Evolutionary conservation across 2,329 filamentous ascomycete species (phyloP), one percentile per base, ranked within the genome.

Genomic region (Fusarium temperatum): DNA sequence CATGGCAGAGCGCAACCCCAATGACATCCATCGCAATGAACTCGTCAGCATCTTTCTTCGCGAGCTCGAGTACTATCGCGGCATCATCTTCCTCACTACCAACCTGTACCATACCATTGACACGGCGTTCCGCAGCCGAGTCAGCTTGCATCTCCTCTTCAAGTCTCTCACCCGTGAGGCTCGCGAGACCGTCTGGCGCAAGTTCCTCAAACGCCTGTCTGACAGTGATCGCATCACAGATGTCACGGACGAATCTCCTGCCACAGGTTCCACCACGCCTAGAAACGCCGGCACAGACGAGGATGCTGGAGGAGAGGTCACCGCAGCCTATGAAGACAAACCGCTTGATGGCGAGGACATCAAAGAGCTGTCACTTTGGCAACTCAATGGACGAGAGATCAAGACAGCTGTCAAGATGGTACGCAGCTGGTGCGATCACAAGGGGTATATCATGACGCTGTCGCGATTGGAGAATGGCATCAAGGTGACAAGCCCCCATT

Each of bases 371-470:
- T 78, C 80, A 6, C 76, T 80, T 28, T 85, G 81, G 84, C 78
- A 80, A 65, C 80, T 85, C 63, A 87, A 87, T 53, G 85, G 83
- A 9, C 78, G 84, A 28, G 82, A 85, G 80, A 87, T 86, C 72
- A 87, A 87, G 77, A 85, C 82, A 63, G 83, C 82, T 14, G 80
- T 86, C 74, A 83, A 86, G 78, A 85, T 86, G 85, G 83, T 82
- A 3, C 78, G 79, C 57, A 82, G 78, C 26, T 86, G 84, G 85
- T 87, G 85, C 73, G 79, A 83, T 39, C 79, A 84, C 71, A 86
- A 87, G 78, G 79, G 78, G 13, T 84, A 85, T 54, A 75, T 77
- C 22, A 80, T 87, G 78, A 84, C 82, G 50, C 76, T 87, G 63
- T 73, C 79, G 22, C 80, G 82, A 42, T 55, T 87, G 61, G 85